Percentiles rank a stretch among this genome's conserved stretches.
Evolutionary conservation across 306 rosid species (phyloP).

Genomic region (Astragalus membranaceus): DNA sequence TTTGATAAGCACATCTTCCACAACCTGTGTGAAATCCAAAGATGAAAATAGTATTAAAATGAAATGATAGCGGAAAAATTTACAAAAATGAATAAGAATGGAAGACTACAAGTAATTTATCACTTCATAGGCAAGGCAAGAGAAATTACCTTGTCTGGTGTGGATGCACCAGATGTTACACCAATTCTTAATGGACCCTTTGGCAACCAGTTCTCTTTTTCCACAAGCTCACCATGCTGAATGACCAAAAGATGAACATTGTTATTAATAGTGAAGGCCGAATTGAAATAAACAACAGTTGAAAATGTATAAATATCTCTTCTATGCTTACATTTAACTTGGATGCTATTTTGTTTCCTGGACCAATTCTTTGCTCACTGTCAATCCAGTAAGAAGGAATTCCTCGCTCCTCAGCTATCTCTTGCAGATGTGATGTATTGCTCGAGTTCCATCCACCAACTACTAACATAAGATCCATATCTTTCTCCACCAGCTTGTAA

Average conservation of each 20-base stretch:
- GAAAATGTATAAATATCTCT: background rate
- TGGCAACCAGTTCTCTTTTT: constrained; percentile 84
- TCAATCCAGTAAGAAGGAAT: constrained; percentile 97
- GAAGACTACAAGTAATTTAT: background rate
- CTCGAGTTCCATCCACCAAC: constrained; percentile 99
- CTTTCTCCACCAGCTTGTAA: constrained; percentile 83
- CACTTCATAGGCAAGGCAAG: background rate
- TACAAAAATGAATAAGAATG: constrained; percentile 6
- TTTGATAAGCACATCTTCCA: constrained; percentile 79
- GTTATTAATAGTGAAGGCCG: background rate
- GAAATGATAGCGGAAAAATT: background rate
- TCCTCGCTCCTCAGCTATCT: constrained; percentile 90
- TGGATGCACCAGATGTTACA: constrained; percentile 95
- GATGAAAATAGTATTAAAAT: background rate
- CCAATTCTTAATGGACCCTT: constrained; percentile 81
- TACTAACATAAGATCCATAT: constrained; percentile 77
- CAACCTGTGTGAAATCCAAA: constrained; percentile 41
- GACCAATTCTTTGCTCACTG: constrained; percentile 88
- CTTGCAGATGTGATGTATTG: constrained; percentile 95
- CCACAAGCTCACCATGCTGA: constrained; percentile 96
- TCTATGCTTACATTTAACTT: constrained; percentile 61
- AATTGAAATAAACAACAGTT: constrained; percentile 6
- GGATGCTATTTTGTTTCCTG: constrained; percentile 82
- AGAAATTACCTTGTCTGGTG: constrained; percentile 90
- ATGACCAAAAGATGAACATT: background rate